Conservation (phyloP, 169 alveolate genomes). For the Plasmodium malariae region DNA sequence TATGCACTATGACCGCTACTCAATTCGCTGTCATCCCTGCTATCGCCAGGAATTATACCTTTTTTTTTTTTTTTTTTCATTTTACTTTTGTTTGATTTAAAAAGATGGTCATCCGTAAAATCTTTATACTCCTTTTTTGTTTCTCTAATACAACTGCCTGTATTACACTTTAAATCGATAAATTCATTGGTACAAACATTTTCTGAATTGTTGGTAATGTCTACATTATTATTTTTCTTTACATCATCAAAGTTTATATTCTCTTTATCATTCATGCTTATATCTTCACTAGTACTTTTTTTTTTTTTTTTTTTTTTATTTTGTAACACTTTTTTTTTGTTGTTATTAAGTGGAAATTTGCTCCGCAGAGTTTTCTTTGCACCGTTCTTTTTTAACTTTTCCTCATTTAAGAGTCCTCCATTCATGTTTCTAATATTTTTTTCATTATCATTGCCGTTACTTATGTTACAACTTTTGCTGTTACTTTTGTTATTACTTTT, state of each 20-base stretch:
- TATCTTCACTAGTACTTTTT: slow-evolving; percentile 29
- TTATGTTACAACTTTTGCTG: neutral
- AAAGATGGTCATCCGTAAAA: neutral
- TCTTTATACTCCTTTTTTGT: neutral
- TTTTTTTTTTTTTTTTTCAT: neutral
- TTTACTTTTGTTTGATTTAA: neutral
- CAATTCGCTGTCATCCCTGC: slow-evolving; percentile 15
- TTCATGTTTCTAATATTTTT: neutral
- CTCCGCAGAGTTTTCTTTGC: neutral
- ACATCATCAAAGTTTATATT: neutral
- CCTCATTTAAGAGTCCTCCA: neutral
- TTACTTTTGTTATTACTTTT: neutral
- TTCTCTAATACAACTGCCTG: neutral
- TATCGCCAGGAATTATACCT: neutral
- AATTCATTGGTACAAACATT: neutral
- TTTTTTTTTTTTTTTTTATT: slow-evolving; percentile 42
- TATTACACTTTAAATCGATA: neutral
- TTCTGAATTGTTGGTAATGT: neutral
- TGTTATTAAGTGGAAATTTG: neutral
- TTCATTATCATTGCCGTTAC: neutral
- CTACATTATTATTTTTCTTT: neutral
- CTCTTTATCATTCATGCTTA: slow-evolving; percentile 26
- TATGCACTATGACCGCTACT: slow-evolving; percentile 5
- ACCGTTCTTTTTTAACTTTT: neutral
- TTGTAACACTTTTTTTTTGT: slow-evolving; percentile 18